These are phyloP conservation scores for Cylindrodendrum hubeiense DNA, from an alignment of 2,329 filamentous ascomycete genomes.

Conservation along the genomic window DNA sequence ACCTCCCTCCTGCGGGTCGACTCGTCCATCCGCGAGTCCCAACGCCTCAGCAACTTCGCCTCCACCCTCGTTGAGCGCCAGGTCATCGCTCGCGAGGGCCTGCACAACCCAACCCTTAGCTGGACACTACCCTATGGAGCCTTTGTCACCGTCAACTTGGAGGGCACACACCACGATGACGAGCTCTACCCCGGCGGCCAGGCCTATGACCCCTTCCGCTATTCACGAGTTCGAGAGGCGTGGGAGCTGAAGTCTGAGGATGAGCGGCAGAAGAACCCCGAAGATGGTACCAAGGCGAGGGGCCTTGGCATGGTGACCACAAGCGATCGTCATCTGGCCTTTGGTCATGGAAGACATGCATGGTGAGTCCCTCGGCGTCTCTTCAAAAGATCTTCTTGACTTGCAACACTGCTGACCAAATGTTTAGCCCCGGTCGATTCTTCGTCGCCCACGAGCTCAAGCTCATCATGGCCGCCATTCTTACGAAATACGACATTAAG, in stretches of 20 bases:
- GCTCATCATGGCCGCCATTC: conserved; percentile 63
- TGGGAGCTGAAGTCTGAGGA: conserved; percentile 46
- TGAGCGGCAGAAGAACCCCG: conserved; percentile 46
- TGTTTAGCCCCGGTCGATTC: conserved; percentile 64
- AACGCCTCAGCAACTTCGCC: conserved; percentile 61
- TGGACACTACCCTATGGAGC: conserved; percentile 56
- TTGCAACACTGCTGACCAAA: not conserved
- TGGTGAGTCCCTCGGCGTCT: conserved; percentile 45
- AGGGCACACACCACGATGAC: conserved; percentile 60
- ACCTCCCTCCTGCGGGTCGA: conserved; percentile 59
- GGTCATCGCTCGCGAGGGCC: conserved; percentile 58
- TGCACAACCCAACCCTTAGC: conserved; percentile 51
- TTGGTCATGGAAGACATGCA: conserved; percentile 69
- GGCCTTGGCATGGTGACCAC: conserved; percentile 65
- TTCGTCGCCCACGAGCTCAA: conserved; percentile 69
- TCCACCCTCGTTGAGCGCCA: conserved; percentile 60
- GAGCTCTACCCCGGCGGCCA: conserved; percentile 57
- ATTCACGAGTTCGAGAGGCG: conserved; percentile 56
- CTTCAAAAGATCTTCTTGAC: not conserved
- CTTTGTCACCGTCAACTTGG: conserved; percentile 57
- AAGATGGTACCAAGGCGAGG: conserved; percentile 50
- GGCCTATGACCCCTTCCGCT: conserved; percentile 63
- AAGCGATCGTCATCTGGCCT: conserved; percentile 62
- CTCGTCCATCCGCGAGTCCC: conserved; percentile 66
- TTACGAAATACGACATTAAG: conserved; percentile 66